These are phyloP conservation scores for Aureobasidium mangrovei DNA, from an alignment of 2,329 filamentous ascomycete genomes.

Conservation along the genomic window DNA sequence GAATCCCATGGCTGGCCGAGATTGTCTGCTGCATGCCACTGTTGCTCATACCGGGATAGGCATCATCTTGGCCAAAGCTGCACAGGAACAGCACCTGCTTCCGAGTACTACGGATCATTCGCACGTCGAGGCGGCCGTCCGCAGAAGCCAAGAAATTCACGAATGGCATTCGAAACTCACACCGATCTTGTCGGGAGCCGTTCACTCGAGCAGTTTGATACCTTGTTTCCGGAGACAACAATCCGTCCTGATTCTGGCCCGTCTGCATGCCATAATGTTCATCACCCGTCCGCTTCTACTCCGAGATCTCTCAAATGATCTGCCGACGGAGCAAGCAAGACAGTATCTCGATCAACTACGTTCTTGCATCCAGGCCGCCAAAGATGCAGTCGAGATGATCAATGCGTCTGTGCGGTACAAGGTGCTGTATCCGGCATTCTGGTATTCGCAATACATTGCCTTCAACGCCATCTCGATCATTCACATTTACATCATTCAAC, in stretches of 20 bases:
- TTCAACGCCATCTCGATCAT: conserved; percentile 47
- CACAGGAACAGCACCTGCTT: conserved; percentile 23
- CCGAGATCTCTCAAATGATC: conserved; percentile 15
- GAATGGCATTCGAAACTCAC: conserved; percentile 40
- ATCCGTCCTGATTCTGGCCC: conserved; percentile 45
- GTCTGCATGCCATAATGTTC: conserved; percentile 49
- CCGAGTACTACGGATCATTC: conserved; percentile 17
- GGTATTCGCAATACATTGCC: conserved; percentile 47
- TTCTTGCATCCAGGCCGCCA: background rate
- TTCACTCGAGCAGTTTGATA: conserved; percentile 37
- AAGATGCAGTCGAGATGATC: background rate
- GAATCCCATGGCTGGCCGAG: conserved; percentile 22
- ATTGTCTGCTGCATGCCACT: conserved; percentile 27
- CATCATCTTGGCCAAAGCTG: conserved; percentile 23
- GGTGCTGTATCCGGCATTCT: conserved; percentile 39
- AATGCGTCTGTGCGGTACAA: conserved; percentile 15
- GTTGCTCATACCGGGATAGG: conserved; percentile 25
- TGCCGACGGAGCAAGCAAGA: background rate
- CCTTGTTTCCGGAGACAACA: conserved; percentile 46
- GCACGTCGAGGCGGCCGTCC: conserved; percentile 26
- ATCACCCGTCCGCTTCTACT: conserved; percentile 48
- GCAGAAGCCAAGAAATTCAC: conserved; percentile 35
- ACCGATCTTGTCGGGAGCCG: conserved; percentile 35
- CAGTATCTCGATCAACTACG: conserved; percentile 3
- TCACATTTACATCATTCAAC: conserved; percentile 47